Conservation (phyloP, 1,284 basidiomycete genomes). For the Rhizoctonia solani region DNA sequence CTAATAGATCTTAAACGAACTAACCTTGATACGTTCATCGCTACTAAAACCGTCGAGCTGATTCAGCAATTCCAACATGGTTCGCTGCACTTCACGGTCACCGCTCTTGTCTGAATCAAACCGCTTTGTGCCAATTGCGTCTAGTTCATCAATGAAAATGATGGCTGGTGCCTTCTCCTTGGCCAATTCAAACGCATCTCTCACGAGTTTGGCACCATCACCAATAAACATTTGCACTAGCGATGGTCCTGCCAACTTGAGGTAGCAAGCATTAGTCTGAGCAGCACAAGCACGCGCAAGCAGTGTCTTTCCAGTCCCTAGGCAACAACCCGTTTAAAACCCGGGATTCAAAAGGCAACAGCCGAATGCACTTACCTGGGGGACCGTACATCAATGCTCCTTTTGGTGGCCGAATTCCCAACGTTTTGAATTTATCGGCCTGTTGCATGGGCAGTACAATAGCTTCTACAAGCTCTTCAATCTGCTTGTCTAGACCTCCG, state of each 20-base stretch:
- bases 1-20: constrained; percentile 39
- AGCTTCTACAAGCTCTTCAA: constrained; percentile 79
- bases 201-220: constrained; percentile 78
- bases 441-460: constrained; percentile 83
- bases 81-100: constrained; percentile 78
- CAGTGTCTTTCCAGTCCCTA: constrained; percentile 78
- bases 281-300: constrained; percentile 78
- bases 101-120: constrained; percentile 81
- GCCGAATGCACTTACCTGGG: constrained; percentile 55
- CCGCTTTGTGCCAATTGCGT: constrained; percentile 80
- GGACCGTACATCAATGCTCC: constrained; percentile 81
- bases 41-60: constrained; percentile 83
- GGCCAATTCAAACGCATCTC: constrained; percentile 76
- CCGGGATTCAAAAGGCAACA: background rate
- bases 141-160: constrained; percentile 82
- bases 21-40: constrained; percentile 93
- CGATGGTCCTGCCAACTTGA: constrained; percentile 78
- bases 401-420: constrained; percentile 81
- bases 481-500: constrained; percentile 80
- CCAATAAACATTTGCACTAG: constrained; percentile 85
- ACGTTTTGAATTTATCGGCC: constrained; percentile 77
- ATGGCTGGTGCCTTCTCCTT: constrained; percentile 80
- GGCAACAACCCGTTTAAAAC: background rate
- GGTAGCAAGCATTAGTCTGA: constrained; percentile 80
- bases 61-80: constrained; percentile 79